Base-by-base conservation (phyloP, 176 grass and related monocot species). In the Phragmites australis region DNA sequence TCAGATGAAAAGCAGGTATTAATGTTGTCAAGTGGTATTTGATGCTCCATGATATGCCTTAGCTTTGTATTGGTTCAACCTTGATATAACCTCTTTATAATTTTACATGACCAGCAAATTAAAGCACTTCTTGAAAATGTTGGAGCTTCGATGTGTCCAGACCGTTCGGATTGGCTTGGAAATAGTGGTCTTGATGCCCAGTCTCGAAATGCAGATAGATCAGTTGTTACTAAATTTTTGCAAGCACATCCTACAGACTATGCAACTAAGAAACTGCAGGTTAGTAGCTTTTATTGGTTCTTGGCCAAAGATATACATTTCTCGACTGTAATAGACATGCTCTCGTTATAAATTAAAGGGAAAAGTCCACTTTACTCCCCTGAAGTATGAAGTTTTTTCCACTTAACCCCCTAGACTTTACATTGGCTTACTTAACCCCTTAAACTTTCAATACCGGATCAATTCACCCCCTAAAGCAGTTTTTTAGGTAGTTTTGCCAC, bases 191-290 rank as follows among this genome's bases (percentile, higher is more conserved):
- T 89, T 81, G 85, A 85, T 85, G 25, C 40, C 60, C 88, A 93
- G 44, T 93, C 88, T 64, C 72, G 81, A 60, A 92, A 82, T 83
- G 90, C 74, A 81, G 88, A 98, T 89, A 89, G 10, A 50, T 94
- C 92, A 9, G 84, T 91, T 53, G 66, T 94, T 61, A 77, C 86
- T 54, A 81, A 98, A 26, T 98, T 98, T 91, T 82, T 98, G 47
- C 92, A 93, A 87, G 90, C 90, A 46, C 88, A 93, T 94, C 90
- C 96, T 53, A 65, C 88, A 56, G 96, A 98, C 62, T 94, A 94
- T 79, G 87, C 96, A 73, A 98, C 96, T 81, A 91, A 89, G 78
- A 98, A 94, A 87, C 63, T 98, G 37, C 96, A 98, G 92, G 96
- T 98, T 85, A 48, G 71, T 53, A 64, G 22, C 64, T 81, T 83